A percentile compares a stretch with the other conserved stretches of the same genome.
These are phyloP conservation scores for Omphalotus olearius DNA, from an alignment of 1,284 basidiomycete species.

Conservation along the genomic window DNA sequence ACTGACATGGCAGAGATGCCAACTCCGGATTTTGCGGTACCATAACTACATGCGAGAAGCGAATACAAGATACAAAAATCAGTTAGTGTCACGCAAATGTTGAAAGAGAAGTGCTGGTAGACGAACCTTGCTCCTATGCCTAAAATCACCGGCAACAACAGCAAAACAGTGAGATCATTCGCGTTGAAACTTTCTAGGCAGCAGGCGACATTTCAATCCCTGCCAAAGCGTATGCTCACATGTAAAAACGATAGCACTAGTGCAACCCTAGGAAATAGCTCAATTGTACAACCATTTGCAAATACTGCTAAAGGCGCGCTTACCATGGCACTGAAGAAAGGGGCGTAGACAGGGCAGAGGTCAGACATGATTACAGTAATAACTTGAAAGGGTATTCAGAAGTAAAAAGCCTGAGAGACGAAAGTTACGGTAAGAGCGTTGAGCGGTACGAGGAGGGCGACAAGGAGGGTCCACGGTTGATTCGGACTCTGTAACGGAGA, in stretches of 20 bases:
- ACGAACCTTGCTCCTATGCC: conserved; percentile 72
- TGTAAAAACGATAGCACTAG: conserved; percentile 95
- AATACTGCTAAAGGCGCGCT: conserved; percentile 25
- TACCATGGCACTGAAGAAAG: conserved; percentile 97
- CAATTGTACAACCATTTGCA: background rate
- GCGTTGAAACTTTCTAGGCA: background rate
- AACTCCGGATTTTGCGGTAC: conserved; percentile 98
- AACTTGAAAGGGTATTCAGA: background rate
- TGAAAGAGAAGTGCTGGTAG: background rate
- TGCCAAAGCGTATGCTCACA: conserved; percentile 53
- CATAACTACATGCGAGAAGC: conserved; percentile 53
- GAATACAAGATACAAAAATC: conserved; percentile 4
- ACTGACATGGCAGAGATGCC: conserved; percentile 99
- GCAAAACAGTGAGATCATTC: conserved; percentile 1
- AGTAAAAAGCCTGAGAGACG: no score
- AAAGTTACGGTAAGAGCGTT: no score
- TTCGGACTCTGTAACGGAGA: no score
- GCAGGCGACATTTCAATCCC: background rate
- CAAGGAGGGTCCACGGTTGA: no score
- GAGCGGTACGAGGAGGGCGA: no score
- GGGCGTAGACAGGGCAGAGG: conserved; percentile 90
- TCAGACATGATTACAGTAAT: conserved; percentile 61
- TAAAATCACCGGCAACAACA: conserved; percentile 22
- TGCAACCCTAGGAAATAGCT: conserved; percentile 71
- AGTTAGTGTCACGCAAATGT: no score